These are phyloP conservation scores for Strigomonas galati DNA, from an alignment of 208 protist genomes.

Conservation along the genomic window DNA sequence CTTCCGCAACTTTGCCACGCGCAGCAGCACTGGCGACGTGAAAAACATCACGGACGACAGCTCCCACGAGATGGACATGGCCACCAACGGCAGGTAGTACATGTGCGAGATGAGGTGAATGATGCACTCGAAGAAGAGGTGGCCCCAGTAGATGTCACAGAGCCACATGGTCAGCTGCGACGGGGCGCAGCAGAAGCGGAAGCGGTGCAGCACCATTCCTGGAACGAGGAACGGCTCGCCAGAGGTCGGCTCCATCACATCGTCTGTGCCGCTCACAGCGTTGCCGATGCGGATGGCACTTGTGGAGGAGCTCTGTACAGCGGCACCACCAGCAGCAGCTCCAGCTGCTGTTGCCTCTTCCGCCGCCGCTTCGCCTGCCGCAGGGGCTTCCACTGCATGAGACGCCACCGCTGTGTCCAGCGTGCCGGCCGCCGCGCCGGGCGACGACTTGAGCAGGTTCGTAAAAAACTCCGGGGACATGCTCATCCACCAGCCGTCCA, in stretches of 20 bases:
- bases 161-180: conserved; percentile 50
- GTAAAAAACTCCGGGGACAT: conserved; percentile 33
- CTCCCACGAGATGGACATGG: conserved; percentile 78
- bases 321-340: not conserved
- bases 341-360: not conserved
- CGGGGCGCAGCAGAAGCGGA: conserved; percentile 59
- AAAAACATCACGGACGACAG: conserved; percentile 33
- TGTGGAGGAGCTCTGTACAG: not conserved
- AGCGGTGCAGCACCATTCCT: conserved; percentile 55
- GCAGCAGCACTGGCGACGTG: conserved; percentile 42
- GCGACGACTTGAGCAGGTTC: conserved; percentile 13
- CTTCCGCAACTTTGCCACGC: conserved; percentile 37
- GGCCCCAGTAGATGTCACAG: conserved; percentile 69
- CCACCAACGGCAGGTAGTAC: conserved; percentile 79
- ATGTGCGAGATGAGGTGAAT: conserved; percentile 67
- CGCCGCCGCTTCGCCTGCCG: no score
- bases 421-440: not conserved
- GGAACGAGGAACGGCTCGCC: conserved; percentile 36
- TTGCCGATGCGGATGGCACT: not conserved
- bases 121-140: conserved; percentile 59
- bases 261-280: no score
- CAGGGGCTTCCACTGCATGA: no score
- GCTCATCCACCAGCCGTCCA: conserved; percentile 65
- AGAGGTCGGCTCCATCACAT: conserved; percentile 2
- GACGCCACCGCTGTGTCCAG: not conserved